Conservation (phyloP, 2,329 filamentous ascomycete genomes). For the Neophaeococcomyces mojaviensis region DNA sequence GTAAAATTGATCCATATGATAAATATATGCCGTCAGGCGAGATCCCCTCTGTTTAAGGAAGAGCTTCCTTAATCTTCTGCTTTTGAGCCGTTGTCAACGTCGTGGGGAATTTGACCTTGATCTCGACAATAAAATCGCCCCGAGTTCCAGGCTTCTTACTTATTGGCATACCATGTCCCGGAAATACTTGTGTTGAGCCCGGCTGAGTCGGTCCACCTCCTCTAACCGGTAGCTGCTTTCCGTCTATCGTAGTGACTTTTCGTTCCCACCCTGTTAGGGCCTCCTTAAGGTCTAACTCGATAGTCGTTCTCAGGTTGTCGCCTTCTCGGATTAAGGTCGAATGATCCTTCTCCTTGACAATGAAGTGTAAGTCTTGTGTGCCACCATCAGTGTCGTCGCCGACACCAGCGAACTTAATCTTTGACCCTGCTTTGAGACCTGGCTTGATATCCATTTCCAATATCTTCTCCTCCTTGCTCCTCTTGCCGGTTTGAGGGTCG, state of each 20-base stretch:
- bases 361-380: constrained; percentile 89
- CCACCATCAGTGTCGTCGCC: constrained; percentile 93
- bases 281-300: constrained; percentile 85
- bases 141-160: constrained; percentile 79
- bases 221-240: constrained; percentile 71
- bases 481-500: constrained; percentile 70
- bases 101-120: constrained; percentile 88
- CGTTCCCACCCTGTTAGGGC: constrained; percentile 88
- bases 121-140: constrained; percentile 80
- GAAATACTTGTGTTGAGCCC: constrained; percentile 72
- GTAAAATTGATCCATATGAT: too few relatives aligned
- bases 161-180: constrained; percentile 85
- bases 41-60: constrained; percentile 33
- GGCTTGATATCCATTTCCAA: constrained; percentile 93
- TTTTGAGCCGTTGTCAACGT: constrained; percentile 72
- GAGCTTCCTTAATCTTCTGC: constrained; percentile 67
- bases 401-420: constrained; percentile 97
- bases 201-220: constrained; percentile 80
- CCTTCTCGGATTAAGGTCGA: constrained; percentile 77
- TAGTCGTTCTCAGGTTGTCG: constrained; percentile 71
- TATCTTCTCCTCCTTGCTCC: constrained; percentile 78
- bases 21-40: too few relatives aligned
- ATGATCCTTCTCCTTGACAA: constrained; percentile 90
- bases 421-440: constrained; percentile 90
- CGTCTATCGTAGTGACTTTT: constrained; percentile 89